Evolutionary conservation across 257 asterid genomes (phyloP).

Genomic region (Osmanthus fragrans): DNA sequence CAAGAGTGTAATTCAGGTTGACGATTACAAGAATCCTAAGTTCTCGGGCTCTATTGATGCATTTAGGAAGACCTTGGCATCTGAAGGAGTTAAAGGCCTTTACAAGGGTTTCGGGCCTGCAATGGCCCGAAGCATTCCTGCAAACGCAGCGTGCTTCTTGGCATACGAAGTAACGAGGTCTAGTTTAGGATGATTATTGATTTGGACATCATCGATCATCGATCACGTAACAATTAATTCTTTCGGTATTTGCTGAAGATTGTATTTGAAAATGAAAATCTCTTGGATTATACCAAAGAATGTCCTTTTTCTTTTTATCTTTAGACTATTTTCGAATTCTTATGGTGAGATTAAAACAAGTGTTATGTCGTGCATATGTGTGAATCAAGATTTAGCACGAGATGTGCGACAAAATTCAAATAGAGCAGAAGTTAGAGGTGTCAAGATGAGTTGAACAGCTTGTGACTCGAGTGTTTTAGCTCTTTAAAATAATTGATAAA

Average conservation of each 20-base stretch:
- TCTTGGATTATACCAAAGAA: neutral
- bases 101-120: slow-evolving; percentile 94
- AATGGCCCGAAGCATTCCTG: slow-evolving; percentile 87
- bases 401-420: no score
- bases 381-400: neutral
- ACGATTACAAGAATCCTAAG: slow-evolving; percentile 72
- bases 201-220: neutral
- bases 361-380: neutral
- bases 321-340: neutral
- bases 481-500: no score
- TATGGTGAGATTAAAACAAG: neutral
- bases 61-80: slow-evolving; percentile 59
- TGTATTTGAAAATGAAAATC: slow-evolving; percentile 8
- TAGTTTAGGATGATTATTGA: slow-evolving; percentile 56
- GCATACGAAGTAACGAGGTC: slow-evolving; percentile 78
- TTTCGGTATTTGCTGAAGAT: slow-evolving; percentile 12
- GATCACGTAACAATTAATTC: neutral
- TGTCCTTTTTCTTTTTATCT: neutral
- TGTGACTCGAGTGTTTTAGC: no score
- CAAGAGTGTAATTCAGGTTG: slow-evolving; percentile 82
- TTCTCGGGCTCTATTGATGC: slow-evolving; percentile 72
- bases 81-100: slow-evolving; percentile 76
- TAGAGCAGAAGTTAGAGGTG: no score
- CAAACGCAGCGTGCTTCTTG: slow-evolving; percentile 87
- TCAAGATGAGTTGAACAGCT: no score